Percentiles rank a stretch among this genome's conserved stretches.
phyloP scores from a whole-genome alignment of 2,329 filamentous ascomycete genomes.

The Aureobasidium sp. region DNA sequence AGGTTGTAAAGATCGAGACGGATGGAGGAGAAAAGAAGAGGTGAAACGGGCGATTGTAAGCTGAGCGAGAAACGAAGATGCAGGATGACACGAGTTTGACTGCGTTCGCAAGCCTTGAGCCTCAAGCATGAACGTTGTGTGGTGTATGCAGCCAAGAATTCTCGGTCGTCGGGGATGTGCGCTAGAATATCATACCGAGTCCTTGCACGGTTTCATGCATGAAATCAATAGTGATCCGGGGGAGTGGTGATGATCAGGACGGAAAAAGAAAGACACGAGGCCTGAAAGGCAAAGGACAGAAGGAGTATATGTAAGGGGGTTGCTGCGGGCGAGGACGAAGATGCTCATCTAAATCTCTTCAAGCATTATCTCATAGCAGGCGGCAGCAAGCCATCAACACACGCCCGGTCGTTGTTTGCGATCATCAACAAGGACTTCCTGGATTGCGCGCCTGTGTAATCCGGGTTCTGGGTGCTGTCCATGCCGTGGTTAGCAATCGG shows the following conservation, averaged over 20 bases:
- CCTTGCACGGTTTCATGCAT: slow-evolving; percentile 13
- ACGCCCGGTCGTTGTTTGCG: slow-evolving; percentile 13
- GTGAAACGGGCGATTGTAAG: slow-evolving; percentile 8
- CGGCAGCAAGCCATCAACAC: slow-evolving; percentile 3
- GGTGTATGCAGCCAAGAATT: slow-evolving; percentile 12
- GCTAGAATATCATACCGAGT: slow-evolving; percentile 12
- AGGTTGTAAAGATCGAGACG: neutral
- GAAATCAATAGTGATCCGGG: slow-evolving; percentile 10
- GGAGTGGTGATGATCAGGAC: slow-evolving; percentile 1
- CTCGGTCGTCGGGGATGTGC: slow-evolving; percentile 10
- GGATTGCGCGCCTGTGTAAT: slow-evolving; percentile 13
- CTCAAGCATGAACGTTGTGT: slow-evolving; percentile 13
- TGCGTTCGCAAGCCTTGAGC: slow-evolving; percentile 1
- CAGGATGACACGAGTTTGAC: slow-evolving; percentile 10
- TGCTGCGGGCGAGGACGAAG: neutral
- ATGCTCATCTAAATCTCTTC: slow-evolving; percentile 2
- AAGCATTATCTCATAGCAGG: slow-evolving; percentile 5
- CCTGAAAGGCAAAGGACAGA: slow-evolving; percentile 4
- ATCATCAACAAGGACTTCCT: slow-evolving; percentile 10
- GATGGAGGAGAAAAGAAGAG: slow-evolving; percentile 1
- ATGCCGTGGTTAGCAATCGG: slow-evolving; percentile 11
- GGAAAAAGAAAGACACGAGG: neutral
- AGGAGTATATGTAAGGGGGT: slow-evolving; percentile 10
- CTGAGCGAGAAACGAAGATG: slow-evolving; percentile 5
- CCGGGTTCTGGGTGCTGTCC: slow-evolving; percentile 9